Base-by-base conservation (phyloP, 139 green algal genomes). In the Chlamydomonas eustigma region DNA sequence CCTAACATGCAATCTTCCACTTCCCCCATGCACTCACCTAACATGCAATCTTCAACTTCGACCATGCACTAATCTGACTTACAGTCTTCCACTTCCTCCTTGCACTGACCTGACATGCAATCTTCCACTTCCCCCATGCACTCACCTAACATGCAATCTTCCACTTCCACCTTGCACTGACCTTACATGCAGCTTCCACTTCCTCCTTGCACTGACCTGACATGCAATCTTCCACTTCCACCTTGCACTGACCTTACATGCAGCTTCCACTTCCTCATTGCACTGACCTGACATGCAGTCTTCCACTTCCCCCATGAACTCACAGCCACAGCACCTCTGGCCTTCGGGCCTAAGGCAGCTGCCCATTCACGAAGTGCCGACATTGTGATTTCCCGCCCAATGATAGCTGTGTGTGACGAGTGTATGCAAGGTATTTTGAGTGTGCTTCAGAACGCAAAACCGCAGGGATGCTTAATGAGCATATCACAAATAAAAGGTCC, bases 331-430 rank as follows among this genome's bases (percentile, higher is more conserved):
- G 91, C 93, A 4, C 73, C 73, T 18, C 90, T 82, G 0, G 90
- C 94, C 38, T 92, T 86, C 2, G 83, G 78, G 2, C 92, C 89
- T 1, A 88, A 66, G 1, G 86, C 81, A 0, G 94, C 93, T 2
- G 94, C 94, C 94, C 94, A 98, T 79, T 98, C 95, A 4, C 95
- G 84, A 39, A 98, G 85, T 0, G 93, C 87, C 1, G 85, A 92
- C 91, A 98, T 97, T 0, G 92, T 93, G 39, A 98, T 95, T 78
- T 98, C 95, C 1, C 95, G 80, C 0, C 88, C 82, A 28, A 97
- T 95, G 69, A 98, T 96, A 2, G 84, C 89, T 90, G 85, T 75
- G 73, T 12, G 25, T 44, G 2, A 33, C 6, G 12, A 68, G 18
- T 22, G 18, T 28, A 68, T 31, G 6, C 34, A 68, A 68, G 6